Conservation (phyloP, 1,284 basidiomycete genomes). For the Pholiota adiposa region DNA sequence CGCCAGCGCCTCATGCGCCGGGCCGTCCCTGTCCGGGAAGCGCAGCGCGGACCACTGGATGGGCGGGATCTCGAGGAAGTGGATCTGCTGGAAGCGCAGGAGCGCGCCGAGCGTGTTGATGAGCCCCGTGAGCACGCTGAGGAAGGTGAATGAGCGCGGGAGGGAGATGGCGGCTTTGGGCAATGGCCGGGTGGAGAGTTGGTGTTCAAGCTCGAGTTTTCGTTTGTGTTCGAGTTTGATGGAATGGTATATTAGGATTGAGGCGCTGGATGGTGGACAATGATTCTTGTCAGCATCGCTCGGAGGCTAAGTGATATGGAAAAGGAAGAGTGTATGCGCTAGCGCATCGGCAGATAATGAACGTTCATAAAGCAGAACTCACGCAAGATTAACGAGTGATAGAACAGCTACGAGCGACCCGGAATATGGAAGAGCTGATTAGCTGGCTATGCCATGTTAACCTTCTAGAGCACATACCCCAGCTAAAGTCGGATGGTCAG, state of each 20-base stretch:
- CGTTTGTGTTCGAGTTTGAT: constrained; percentile 20
- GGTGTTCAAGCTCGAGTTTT: constrained; percentile 13
- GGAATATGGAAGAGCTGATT: background rate
- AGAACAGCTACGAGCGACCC: constrained; percentile 1
- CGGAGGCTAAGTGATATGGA: background rate
- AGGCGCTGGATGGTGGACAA: constrained; percentile 13
- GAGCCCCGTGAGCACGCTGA: constrained; percentile 21
- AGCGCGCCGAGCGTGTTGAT: constrained; percentile 20
- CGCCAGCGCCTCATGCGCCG: constrained; percentile 9
- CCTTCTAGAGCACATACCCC: constrained; percentile 12
- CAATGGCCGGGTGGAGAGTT: constrained; percentile 14
- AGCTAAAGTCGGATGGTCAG: constrained; percentile 5
- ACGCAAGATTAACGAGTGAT: constrained; percentile 22
- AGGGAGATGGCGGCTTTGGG: constrained; percentile 7
- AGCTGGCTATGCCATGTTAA: background rate
- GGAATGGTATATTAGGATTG: constrained; percentile 19
- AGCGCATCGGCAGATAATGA: background rate
- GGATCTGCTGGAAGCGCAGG: constrained; percentile 20
- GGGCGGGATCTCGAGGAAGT: constrained; percentile 21
- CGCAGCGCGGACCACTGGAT: constrained; percentile 12
- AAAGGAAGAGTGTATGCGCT: background rate
- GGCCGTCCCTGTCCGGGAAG: constrained; percentile 4
- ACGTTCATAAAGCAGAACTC: background rate
- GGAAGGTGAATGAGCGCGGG: constrained; percentile 18
- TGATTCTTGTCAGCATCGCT: background rate